Evolutionary conservation across 164 flowering plant species (phyloP).

Genomic region (Liriodendron chinense): DNA sequence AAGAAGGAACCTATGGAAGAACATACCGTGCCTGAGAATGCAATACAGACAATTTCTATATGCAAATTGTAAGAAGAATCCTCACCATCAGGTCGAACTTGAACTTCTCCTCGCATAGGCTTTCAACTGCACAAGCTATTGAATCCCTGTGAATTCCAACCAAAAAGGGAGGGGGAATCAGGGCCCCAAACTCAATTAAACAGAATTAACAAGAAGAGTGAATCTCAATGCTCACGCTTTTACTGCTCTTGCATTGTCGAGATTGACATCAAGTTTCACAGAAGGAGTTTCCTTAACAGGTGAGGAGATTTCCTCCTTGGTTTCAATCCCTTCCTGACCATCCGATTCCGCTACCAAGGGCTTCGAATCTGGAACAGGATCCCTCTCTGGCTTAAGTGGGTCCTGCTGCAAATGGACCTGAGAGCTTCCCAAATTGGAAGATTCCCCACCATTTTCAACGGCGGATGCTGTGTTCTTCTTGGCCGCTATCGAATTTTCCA

Average conservation of each 20-base stretch:
- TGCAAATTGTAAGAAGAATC: conserved; percentile 3
- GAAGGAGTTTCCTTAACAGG: conserved; percentile 44
- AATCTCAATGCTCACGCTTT: conserved; percentile 42
- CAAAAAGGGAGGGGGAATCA: background rate
- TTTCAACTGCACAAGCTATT: conserved; percentile 28
- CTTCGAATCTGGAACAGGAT: conserved; percentile 29
- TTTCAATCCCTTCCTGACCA: conserved; percentile 26
- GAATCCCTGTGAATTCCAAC: conserved; percentile 33
- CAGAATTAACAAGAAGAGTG: background rate
- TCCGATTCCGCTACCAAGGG: conserved; percentile 30
- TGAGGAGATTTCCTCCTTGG: conserved; percentile 30
- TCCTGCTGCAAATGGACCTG: conserved; percentile 21
- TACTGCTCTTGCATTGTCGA: conserved; percentile 20
- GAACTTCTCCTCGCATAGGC: conserved; percentile 59
- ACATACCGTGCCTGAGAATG: background rate
- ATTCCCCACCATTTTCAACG: conserved; percentile 39
- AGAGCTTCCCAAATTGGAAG: conserved; percentile 31
- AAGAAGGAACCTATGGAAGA: conserved; percentile 54
- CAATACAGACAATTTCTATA: background rate
- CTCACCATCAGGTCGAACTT: conserved; percentile 95
- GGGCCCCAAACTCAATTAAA: background rate
- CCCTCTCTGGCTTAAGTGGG: conserved; percentile 28
- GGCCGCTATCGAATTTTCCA: conserved; percentile 36
- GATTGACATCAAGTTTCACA: conserved; percentile 29
- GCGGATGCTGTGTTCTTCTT: conserved; percentile 46